Evolutionary conservation across 805 yeast species (phyloP), one percentile per base, ranked within the genome.

Genomic region (Candida wancherniae): DNA sequence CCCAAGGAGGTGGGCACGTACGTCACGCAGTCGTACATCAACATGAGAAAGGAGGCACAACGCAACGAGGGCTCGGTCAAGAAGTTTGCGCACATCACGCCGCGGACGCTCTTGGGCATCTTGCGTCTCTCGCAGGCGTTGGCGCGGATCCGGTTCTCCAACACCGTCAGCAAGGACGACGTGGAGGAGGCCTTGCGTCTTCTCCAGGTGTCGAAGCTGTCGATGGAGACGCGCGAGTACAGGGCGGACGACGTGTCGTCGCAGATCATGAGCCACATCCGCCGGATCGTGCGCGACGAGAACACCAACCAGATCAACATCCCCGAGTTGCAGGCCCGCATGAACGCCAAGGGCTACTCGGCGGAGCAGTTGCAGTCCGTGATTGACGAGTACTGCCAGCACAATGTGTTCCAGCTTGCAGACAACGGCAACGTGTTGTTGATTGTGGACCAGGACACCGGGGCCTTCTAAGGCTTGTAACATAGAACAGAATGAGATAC

Each of bases 151-250:
- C 72, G 97, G 51, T 85, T 92, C 54, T 79, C 80, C 36, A 70
- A 80, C 40, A 61, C 52, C 12, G 97, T 92, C 6, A 69, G 67
- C 19, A 61, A 69, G 24, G 84, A 75, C 36, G 97, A 92, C 58
- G 96, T 92, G 23, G 97, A 92, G 51, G 99, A 92, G 62, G 96
- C 98, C 0, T 65, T 92, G 50, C 75, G 98, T 50, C 71, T 92
- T 44, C 68, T 80, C 35, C 80, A 80, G 47, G 94, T 84, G 9
- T 85, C 95, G n/a, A 84, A 88, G 58, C 77, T 82, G 36, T 82
- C 95, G 6, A 69, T 90, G 48, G 73, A 73, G 42, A 67, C 72
- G 25, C 75, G 73, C 24, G 74, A 69, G 27, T 53, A 54, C 22
- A 63, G 63, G 30, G 58, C 67, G 23, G 84, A 76, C 40, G 94